phyloP scores from a whole-genome alignment of 768 basidiomycete genomes.

The Nidularia sp. region DNA sequence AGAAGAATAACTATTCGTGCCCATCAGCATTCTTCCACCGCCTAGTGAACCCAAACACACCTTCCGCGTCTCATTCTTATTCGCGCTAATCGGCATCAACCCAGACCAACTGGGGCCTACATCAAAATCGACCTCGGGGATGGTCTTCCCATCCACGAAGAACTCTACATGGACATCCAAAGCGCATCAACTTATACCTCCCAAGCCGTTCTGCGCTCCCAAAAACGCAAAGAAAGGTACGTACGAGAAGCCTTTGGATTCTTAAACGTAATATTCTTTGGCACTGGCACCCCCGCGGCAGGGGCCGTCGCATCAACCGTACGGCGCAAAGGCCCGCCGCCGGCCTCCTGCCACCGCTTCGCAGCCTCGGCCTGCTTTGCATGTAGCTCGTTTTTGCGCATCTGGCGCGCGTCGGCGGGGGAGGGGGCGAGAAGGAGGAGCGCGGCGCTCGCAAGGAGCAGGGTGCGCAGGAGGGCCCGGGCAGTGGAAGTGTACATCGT shows the following conservation, averaged over 20 bases:
- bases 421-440: slow-evolving; percentile 4
- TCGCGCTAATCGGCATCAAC: slow-evolving; percentile 62
- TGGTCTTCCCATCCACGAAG: slow-evolving; percentile 59
- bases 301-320: slow-evolving; percentile 7
- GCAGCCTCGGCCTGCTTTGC: slow-evolving; percentile 45
- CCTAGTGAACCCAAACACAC: slow-evolving; percentile 20
- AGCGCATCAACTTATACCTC: not conserved
- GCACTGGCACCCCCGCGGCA: slow-evolving; percentile 5
- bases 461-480: no score
- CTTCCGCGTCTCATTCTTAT: slow-evolving; percentile 62
- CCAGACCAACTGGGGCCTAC: slow-evolving; percentile 76
- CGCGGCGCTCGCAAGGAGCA: not conserved
- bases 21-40: no score
- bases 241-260: slow-evolving; percentile 62
- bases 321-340: slow-evolving; percentile 10
- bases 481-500: no score
- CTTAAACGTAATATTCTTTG: slow-evolving; percentile 68
- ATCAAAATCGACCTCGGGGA: slow-evolving; percentile 71
- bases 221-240: slow-evolving; percentile 7
- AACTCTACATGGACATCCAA: slow-evolving; percentile 40
- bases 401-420: slow-evolving; percentile 18
- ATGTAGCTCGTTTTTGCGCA: slow-evolving; percentile 38
- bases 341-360: slow-evolving; percentile 26
- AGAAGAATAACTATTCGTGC: slow-evolving; percentile 63
- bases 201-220: not conserved